Evolutionary conservation across 1,139 yeast genomes (phyloP), one percentile per base, ranked within the genome.

Genomic region (Pichia sp.): DNA sequence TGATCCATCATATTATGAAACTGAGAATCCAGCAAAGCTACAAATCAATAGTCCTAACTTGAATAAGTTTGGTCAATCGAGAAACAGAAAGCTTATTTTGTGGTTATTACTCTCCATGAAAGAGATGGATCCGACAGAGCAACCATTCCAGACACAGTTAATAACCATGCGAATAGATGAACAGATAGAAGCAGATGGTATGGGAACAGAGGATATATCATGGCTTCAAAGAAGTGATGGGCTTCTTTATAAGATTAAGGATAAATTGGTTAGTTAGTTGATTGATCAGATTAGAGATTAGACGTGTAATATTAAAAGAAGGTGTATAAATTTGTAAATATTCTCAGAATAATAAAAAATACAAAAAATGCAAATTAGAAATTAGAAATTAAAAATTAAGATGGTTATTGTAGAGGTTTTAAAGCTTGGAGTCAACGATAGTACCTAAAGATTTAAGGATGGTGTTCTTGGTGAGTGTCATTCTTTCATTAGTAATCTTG

Each of bases 41-140:
- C 39, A 46, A 2, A 38, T 38, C 11, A 12, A 14, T 4, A 65
- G 67, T 12, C 61, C 69, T 3, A 65, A 68, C 32, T 63, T 71
- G 48, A 67, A 70, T 4, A 68, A 72, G 0, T 63, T 74, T 31
- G 90, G 89, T 0, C 61, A 79, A 34, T 76, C 85, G 1, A 71
- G 95, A 48, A 67, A 67, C 45, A 74, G 97, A 48, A 89, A 88
- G 60, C 81, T 93, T 1, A 81, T 89, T 0, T 72, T 91, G 31
- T 91, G 96, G 91, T 76, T 78, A 57, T 65, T 90, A 18, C 66
- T 91, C 22, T 83, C 96, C 0, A 85, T 91, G 5, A 79, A 79
- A 48, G 88, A 48, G 30, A 17, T 42, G 7, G 69, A 70, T 44
- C 60, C 63, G 3, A 46, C 35, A 6, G 44, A 53, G 8, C 58